Base-by-base conservation (phyloP, 441 rosid species). In the Pelargonium myrrhifolium region DNA sequence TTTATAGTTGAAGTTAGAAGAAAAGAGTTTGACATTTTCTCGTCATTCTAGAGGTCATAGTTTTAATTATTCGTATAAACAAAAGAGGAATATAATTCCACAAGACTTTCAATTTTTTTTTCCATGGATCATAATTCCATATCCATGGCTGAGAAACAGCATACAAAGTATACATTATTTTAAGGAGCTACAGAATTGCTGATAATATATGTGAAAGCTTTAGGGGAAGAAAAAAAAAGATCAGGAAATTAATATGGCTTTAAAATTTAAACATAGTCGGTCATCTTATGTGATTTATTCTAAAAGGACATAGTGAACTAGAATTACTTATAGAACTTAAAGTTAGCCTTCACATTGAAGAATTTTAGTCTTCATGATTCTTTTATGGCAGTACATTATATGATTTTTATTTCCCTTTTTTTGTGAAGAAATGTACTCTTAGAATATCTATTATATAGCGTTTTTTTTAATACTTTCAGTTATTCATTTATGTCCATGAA, bases 51-150 rank as follows among this genome's bases (percentile, higher is more conserved):
- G 53, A 45, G 15, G 12, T 45, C 53, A 1, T 45, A 45, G 53
- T 45, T 45, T 45, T 45, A 45, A 45, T 6, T 31, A 31, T 31
- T 31, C 37, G 1, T 39, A 43, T 9, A 43, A 43, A 9, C 1
- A n/a, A 47, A 14, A 49, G 56, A n/a, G 20, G 18, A 45, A 49
- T 49, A 49, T 14, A 49, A 49, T 49, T n/a, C 56, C 20, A 49
- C 56, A 49, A 49, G 56, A 49, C 56, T 49, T 14, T 49, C n/a
- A n/a, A n/a, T n/a, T n/a, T n/a, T n/a, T n/a, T 43, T 43, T 43
- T 43, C 11, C 49, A 43, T 11, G 4, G 18, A 15, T 49, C 20
- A 45, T 11, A 45, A 45, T 5, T 14, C 6, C 12, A 11, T 12
- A 45, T 45, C 53, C 53, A 11, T 45, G 1, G 53, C 53, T 45